Evolutionary conservation across 768 basidiomycete genomes (phyloP).

Genomic region (Fomitopsis serialis): DNA sequence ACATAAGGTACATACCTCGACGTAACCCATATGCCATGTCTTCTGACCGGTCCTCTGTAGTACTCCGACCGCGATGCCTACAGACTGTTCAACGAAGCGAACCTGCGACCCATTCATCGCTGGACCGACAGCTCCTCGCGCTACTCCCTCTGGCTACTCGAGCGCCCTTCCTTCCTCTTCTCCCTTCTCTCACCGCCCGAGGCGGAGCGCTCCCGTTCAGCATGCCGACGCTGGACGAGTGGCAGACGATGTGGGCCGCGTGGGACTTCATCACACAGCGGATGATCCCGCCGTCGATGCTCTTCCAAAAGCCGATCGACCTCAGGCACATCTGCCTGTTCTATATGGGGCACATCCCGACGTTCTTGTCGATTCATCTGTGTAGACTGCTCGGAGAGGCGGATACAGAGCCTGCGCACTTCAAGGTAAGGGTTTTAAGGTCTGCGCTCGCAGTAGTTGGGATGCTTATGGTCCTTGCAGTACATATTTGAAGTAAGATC

Average conservation of each 20-base stretch:
- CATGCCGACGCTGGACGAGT: slow-evolving; percentile 71
- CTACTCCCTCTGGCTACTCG: slow-evolving; percentile 89
- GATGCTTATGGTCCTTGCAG: no score
- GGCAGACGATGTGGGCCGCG: slow-evolving; percentile 77
- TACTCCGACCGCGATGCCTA: slow-evolving; percentile 73
- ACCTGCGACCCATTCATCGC: slow-evolving; percentile 78
- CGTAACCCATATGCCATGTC: background rate
- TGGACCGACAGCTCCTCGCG: slow-evolving; percentile 72
- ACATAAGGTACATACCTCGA: slow-evolving; percentile 55
- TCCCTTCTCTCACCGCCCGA: slow-evolving; percentile 36
- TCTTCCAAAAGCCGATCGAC: slow-evolving; percentile 88
- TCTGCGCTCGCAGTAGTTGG: no score
- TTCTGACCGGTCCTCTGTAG: slow-evolving; percentile 33
- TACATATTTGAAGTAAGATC: slow-evolving; percentile 65
- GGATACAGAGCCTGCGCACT: slow-evolving; percentile 79
- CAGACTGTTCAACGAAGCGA: slow-evolving; percentile 63
- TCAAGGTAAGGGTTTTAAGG: slow-evolving; percentile 45
- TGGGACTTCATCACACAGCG: slow-evolving; percentile 83
- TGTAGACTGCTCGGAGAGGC: slow-evolving; percentile 69
- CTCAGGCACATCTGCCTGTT: slow-evolving; percentile 96
- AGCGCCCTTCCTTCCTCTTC: slow-evolving; percentile 80
- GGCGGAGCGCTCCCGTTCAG: slow-evolving; percentile 41
- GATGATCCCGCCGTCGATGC: slow-evolving; percentile 86
- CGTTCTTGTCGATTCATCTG: slow-evolving; percentile 89
- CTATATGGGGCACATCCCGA: slow-evolving; percentile 90